Conservation (phyloP, 2,329 filamentous ascomycete genomes). For the Fusarium globosum region DNA sequence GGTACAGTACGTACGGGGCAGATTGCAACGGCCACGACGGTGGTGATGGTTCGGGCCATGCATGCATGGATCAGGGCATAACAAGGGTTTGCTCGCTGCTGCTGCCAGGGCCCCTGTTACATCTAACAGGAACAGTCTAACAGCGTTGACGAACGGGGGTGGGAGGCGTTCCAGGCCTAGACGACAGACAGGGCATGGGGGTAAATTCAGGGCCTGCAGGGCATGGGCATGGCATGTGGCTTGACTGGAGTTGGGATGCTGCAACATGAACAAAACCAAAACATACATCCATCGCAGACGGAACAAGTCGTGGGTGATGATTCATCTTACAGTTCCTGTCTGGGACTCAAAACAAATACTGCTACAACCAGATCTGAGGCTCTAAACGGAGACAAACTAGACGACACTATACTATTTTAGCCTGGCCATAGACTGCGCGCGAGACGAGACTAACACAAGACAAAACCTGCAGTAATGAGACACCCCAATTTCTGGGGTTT, state of each 20-base stretch:
- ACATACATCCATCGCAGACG: constrained; percentile 16
- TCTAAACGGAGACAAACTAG: constrained; percentile 7
- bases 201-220: neutral
- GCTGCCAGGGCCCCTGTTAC: constrained; percentile 25
- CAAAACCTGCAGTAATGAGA: constrained; percentile 18
- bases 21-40: constrained; percentile 47
- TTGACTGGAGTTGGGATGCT: constrained; percentile 25
- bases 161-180: constrained; percentile 33
- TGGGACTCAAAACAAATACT: constrained; percentile 34
- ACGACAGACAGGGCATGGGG: constrained; percentile 3
- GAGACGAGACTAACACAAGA: constrained; percentile 31
- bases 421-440: constrained; percentile 11
- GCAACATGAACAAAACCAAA: constrained; percentile 34
- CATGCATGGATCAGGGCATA: constrained; percentile 14
- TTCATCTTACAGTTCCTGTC: constrained; percentile 32
- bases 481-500: constrained; percentile 13
- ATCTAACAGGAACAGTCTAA: constrained; percentile 31
- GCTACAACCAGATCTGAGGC: constrained; percentile 19
- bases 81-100: neutral
- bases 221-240: constrained; percentile 5
- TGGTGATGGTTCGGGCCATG: constrained; percentile 44
- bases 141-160: constrained; percentile 1
- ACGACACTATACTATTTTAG: constrained; percentile 17
- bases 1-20: constrained; percentile 37
- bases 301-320: constrained; percentile 22